Base-by-base conservation (phyloP, 345 rosid species). In the Noccaea bulbosa region DNA sequence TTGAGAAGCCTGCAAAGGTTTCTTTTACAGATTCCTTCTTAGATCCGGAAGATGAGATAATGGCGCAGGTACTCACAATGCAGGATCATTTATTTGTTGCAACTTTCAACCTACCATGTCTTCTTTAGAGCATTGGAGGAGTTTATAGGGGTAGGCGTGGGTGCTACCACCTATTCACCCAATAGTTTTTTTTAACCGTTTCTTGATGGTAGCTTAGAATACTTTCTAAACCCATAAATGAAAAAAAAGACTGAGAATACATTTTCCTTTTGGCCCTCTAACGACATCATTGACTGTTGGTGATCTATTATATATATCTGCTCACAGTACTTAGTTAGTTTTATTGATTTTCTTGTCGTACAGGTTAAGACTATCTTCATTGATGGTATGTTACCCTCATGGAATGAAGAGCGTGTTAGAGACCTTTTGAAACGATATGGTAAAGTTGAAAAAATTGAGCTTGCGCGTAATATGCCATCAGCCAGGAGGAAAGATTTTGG, bases 401-500 rank as follows among this genome's bases (percentile, higher is more conserved):
- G 99, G 99, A 95, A 87, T 74, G 99, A 94, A 77, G 96, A 94
- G 72, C 86, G 69, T 72, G 92, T 94, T 43, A 80, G 84, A 22
- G 85, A 86, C 43, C 79, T 89, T 50, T 72, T 91, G 32, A 89
- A 86, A 82, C 78, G 63, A 59, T 89, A 85, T 75, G 99, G 99
- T 33, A 83, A 82, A 71, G 74, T 94, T 69, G 97, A 87, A 71
- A 94, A 89, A 83, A 63, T 94, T 67, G 99, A 94, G 81, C 99
- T 94, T 86, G 96, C 99, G 1, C 85, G 98, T 57, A 94, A 89
- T 61, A 91, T 94, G 99, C 97, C 97, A 68, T 88, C 95, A 75
- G 99, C 98, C 17, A 87, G 83, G 85, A 85, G 99, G 78, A 92
- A 85, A 81, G 98, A 94, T 82, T 94, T 89, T 71, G 99, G 99